Conservation (phyloP, 2,329 filamentous ascomycete genomes). For the Zalaria sp. region DNA sequence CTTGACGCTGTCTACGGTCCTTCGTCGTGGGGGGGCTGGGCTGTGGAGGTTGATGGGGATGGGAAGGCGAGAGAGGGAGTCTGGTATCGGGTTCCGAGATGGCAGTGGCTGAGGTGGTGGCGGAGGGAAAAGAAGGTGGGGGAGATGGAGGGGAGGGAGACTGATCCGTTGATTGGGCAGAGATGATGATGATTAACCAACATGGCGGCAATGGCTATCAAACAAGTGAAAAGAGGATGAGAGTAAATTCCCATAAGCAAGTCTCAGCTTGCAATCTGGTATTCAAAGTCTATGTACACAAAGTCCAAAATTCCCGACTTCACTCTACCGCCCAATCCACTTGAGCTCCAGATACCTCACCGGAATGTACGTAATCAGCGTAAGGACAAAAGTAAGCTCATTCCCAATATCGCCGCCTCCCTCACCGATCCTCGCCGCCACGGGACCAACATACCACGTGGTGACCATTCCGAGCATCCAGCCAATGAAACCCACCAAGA, state of each 20-base stretch:
- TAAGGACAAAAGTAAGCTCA: conserved; percentile 37
- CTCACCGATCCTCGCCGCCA: conserved; percentile 41
- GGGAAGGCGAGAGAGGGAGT: conserved; percentile 5
- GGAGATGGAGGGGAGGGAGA: too few relatives aligned
- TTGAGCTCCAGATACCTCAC: conserved; percentile 35
- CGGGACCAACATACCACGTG: conserved; percentile 44
- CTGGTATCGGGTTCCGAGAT: neutral
- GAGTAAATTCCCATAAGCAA: too few relatives aligned
- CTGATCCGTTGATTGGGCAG: too few relatives aligned
- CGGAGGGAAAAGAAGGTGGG: too few relatives aligned
- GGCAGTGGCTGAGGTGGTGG: too few relatives aligned
- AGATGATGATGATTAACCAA: too few relatives aligned
- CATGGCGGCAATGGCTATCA: too few relatives aligned
- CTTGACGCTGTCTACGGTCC: conserved; percentile 14
- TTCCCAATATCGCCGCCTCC: conserved; percentile 43
- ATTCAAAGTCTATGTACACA: too few relatives aligned
- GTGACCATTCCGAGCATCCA: conserved; percentile 46
- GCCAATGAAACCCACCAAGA: conserved; percentile 23
- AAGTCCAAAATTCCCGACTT: too few relatives aligned
- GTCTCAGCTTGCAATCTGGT: too few relatives aligned
- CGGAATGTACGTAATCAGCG: conserved; percentile 32
- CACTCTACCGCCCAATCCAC: conserved; percentile 22
- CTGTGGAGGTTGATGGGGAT: conserved; percentile 16
- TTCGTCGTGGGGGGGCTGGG: conserved; percentile 12
- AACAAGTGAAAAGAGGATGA: too few relatives aligned